A percentile compares a stretch with the other conserved stretches of the same genome.
Evolutionary conservation across 106 monocot genomes (phyloP).

Genomic region (Apostasia shenzhenica): DNA sequence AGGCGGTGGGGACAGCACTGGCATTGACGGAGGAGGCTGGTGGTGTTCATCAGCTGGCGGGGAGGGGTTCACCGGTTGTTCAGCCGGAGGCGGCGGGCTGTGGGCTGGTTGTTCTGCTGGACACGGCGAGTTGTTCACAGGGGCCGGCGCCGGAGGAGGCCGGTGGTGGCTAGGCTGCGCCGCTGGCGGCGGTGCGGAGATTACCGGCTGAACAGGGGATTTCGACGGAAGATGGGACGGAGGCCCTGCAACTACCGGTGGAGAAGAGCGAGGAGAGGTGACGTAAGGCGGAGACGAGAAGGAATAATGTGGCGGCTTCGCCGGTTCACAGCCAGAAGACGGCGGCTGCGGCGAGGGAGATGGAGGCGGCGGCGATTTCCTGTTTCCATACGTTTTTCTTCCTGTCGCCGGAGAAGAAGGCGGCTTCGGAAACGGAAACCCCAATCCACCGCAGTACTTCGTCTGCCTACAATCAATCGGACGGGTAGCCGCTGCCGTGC

Average conservation of each 20-base stretch:
- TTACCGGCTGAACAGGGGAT: not conserved
- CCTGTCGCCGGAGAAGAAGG: not conserved
- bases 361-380: not conserved
- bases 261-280: slow-evolving; percentile 7
- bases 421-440: slow-evolving; percentile 2
- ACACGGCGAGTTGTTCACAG: not conserved
- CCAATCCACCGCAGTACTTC: slow-evolving; percentile 11
- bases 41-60: not conserved
- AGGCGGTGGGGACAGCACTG: not conserved
- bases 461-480: slow-evolving; percentile 25
- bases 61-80: not conserved
- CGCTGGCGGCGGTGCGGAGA: not conserved
- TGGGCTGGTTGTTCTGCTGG: not conserved
- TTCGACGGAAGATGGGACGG: slow-evolving; percentile 16
- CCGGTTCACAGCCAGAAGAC: not conserved
- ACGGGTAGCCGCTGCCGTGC: slow-evolving; percentile 11
- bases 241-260: slow-evolving; percentile 11
- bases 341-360: slow-evolving; percentile 1
- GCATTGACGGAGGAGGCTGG: not conserved
- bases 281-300: not conserved
- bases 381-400: not conserved
- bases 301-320: not conserved
- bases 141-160: not conserved
- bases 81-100: not conserved
- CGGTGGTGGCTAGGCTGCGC: not conserved